Evolutionary conservation across 2,329 filamentous ascomycete species (phyloP).

Genomic region (Fusarium transvaalense): DNA sequence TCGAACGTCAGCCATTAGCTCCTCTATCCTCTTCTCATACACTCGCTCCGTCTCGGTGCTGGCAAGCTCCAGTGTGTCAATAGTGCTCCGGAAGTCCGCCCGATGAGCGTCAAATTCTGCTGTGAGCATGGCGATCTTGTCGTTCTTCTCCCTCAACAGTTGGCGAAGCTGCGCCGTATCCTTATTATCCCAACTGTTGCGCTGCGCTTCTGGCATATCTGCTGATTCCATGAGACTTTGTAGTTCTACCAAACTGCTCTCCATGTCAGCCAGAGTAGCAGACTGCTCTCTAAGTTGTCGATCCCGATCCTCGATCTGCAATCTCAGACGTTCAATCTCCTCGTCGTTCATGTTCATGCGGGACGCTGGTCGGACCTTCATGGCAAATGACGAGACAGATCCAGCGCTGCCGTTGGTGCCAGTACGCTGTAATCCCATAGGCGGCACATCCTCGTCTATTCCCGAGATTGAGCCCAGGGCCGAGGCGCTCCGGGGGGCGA

Average conservation of each 20-base stretch:
- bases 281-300: constrained; percentile 91
- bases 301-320: constrained; percentile 85
- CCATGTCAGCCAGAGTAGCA: constrained; percentile 86
- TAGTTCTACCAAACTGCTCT: constrained; percentile 85
- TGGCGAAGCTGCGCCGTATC: constrained; percentile 82
- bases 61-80: constrained; percentile 95
- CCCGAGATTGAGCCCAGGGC: constrained; percentile 66
- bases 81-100: constrained; percentile 95
- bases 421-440: constrained; percentile 64
- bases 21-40: constrained; percentile 92
- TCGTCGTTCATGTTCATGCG: constrained; percentile 70
- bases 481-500: constrained; percentile 70
- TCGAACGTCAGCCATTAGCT: constrained; percentile 83
- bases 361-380: constrained; percentile 66
- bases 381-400: constrained; percentile 67
- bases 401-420: constrained; percentile 67
- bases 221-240: constrained; percentile 74
- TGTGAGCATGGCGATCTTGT: constrained; percentile 93
- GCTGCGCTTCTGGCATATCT: constrained; percentile 57
- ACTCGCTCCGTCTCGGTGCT: constrained; percentile 96
- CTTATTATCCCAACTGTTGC: constrained; percentile 71
- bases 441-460: constrained; percentile 70
- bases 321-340: constrained; percentile 78
- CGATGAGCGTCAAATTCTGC: constrained; percentile 94
- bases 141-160: constrained; percentile 93